A percentile compares a stretch with the other conserved stretches of the same genome.
Conservation (phyloP, 495 filamentous ascomycete species). For the Penicillium steckii region DNA sequence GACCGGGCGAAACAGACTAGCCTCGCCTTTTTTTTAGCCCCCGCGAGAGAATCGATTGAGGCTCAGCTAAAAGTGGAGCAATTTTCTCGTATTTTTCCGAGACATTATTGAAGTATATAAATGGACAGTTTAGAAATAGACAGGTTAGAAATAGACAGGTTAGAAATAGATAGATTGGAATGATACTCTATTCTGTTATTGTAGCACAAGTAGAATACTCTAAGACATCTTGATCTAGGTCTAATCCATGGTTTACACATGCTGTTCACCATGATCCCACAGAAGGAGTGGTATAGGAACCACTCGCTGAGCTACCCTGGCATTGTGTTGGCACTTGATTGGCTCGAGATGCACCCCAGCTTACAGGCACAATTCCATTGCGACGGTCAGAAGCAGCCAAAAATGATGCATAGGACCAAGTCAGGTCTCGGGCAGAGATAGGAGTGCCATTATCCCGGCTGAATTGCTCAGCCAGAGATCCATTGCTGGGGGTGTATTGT, state of each 20-base stretch:
- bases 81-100: no score
- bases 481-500: conserved; percentile 50
- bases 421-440: conserved; percentile 57
- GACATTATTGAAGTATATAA: no score
- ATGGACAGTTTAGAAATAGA: no score
- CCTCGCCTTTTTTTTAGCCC: no score
- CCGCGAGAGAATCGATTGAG: no score
- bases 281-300: conserved; percentile 10
- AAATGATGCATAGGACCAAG: conserved; percentile 53
- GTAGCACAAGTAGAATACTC: no score
- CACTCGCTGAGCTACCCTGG: conserved; percentile 10
- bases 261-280: conserved; percentile 11
- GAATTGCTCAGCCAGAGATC: conserved; percentile 62
- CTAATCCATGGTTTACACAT: background rate
- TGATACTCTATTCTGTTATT: no score
- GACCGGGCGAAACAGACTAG: no score
- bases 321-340: conserved; percentile 13
- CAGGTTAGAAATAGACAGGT: no score
- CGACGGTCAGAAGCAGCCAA: conserved; percentile 12
- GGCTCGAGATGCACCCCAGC: conserved; percentile 12
- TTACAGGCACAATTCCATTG: conserved; percentile 10
- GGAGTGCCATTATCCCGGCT: conserved; percentile 49
- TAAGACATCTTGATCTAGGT: background rate
- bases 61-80: no score
- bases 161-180: no score